Evolutionary conservation across 306 rosid genomes (phyloP).

Genomic region (Argentina anserina): DNA sequence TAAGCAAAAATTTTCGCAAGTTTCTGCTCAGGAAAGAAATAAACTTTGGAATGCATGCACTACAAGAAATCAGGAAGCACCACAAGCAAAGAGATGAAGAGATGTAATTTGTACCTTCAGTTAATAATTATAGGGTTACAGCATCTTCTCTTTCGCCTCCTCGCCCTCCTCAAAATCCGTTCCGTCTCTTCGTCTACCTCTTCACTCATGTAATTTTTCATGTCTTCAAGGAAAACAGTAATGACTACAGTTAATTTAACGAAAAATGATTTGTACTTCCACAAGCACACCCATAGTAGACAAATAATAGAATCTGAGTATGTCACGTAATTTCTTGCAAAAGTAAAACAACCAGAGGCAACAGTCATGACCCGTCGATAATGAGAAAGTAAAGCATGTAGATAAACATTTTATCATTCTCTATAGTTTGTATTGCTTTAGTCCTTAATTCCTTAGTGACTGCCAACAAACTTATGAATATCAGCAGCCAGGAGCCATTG

Average conservation of each 20-base stretch:
- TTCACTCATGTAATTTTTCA: slow-evolving; percentile 35
- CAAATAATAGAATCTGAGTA: background rate
- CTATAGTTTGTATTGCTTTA: background rate
- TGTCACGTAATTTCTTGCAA: background rate
- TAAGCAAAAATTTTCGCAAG: background rate
- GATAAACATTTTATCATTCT: background rate
- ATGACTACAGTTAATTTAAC: slow-evolving; percentile 7
- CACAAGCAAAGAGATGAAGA: background rate
- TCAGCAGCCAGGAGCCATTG: background rate
- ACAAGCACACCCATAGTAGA: background rate
- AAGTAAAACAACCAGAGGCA: background rate
- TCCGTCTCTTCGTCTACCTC: slow-evolving; percentile 69
- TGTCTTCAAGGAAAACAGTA: slow-evolving; percentile 27
- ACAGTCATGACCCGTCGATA: background rate
- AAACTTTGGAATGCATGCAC: slow-evolving; percentile 12
- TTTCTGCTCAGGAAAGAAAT: background rate
- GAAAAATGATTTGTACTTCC: slow-evolving; percentile 16
- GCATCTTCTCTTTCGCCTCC: slow-evolving; percentile 79
- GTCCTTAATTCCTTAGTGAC: background rate
- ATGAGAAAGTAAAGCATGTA: background rate
- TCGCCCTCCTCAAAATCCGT: slow-evolving; percentile 72
- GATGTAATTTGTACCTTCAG: slow-evolving; percentile 48
- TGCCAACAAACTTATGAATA: background rate
- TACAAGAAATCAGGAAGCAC: background rate
- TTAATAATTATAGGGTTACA: slow-evolving; percentile 49